phyloP scores from a whole-genome alignment of 2,329 filamentous ascomycete species.

The Hypoxylon sp. region DNA sequence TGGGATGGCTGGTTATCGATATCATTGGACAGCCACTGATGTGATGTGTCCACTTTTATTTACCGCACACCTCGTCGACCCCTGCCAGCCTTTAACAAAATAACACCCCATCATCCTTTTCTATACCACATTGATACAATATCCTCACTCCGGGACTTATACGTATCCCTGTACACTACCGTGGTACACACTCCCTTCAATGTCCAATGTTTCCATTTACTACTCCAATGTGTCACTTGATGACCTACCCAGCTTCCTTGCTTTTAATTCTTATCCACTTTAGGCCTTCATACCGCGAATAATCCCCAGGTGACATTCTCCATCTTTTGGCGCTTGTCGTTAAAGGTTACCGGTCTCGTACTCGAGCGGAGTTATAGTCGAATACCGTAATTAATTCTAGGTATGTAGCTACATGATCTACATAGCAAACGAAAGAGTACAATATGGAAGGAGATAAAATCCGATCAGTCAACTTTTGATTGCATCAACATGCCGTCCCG shows the following conservation, averaged over 20 bases:
- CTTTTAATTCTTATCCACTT: slow-evolving; percentile 39
- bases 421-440: slow-evolving; percentile 18
- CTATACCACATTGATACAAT: neutral
- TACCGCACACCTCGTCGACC: slow-evolving; percentile 29
- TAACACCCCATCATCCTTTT: slow-evolving; percentile 27
- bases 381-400: slow-evolving; percentile 3
- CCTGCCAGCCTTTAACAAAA: slow-evolving; percentile 30
- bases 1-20: slow-evolving; percentile 49
- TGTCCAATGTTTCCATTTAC: slow-evolving; percentile 2
- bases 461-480: slow-evolving; percentile 21
- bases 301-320: slow-evolving; percentile 28
- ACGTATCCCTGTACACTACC: slow-evolving; percentile 10
- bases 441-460: slow-evolving; percentile 3
- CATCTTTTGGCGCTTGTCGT: slow-evolving; percentile 32
- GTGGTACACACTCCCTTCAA: slow-evolving; percentile 11
- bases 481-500: slow-evolving; percentile 30
- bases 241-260: slow-evolving; percentile 13
- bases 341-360: slow-evolving; percentile 24
- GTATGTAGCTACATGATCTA: neutral
- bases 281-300: slow-evolving; percentile 36
- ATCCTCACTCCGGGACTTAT: slow-evolving; percentile 20
- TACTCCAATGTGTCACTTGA: slow-evolving; percentile 38
- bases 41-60: slow-evolving; percentile 44
- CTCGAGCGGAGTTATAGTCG: slow-evolving; percentile 17
- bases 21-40: slow-evolving; percentile 49